Evolutionary conservation across 1,139 yeast genomes (phyloP).

Genomic region (Geotrichum australiense): DNA sequence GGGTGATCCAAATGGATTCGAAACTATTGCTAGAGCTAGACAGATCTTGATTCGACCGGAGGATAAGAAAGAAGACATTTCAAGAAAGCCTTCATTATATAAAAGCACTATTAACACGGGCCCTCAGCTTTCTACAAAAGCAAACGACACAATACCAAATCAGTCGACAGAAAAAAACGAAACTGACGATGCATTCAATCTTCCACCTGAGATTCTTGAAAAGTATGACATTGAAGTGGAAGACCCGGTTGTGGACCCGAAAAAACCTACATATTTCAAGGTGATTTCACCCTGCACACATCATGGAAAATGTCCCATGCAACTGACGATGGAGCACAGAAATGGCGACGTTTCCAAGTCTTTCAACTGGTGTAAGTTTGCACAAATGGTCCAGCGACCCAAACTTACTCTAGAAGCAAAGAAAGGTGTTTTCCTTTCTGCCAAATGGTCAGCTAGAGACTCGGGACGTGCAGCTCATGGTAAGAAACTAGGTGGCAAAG

Average conservation of each 20-base stretch:
- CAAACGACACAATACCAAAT: background rate
- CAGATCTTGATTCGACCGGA: slow-evolving; percentile 85
- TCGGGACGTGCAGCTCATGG: slow-evolving; percentile 36
- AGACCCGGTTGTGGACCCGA: background rate
- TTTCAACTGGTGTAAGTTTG: slow-evolving; percentile 62
- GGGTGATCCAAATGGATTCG: slow-evolving; percentile 87
- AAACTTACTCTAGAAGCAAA: slow-evolving; percentile 70
- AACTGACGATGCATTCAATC: slow-evolving; percentile 42
- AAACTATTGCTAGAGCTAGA: slow-evolving; percentile 81
- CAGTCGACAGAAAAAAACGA: slow-evolving; percentile 35
- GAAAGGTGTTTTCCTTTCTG: slow-evolving; percentile 67
- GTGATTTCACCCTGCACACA: slow-evolving; percentile 90
- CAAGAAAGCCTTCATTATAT: slow-evolving; percentile 70
- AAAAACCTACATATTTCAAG: slow-evolving; percentile 12
- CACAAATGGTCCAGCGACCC: slow-evolving; percentile 70
- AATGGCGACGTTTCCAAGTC: slow-evolving; percentile 54
- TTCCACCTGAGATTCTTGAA: slow-evolving; percentile 28
- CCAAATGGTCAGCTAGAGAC: slow-evolving; percentile 59
- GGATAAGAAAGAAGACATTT: slow-evolving; percentile 45
- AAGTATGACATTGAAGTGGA: slow-evolving; percentile 38
- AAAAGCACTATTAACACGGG: slow-evolving; percentile 42
- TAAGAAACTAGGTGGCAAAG: slow-evolving; percentile 48
- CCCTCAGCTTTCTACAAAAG: background rate
- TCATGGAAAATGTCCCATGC: slow-evolving; percentile 82
- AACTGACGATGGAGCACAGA: slow-evolving; percentile 63